phyloP scores from a whole-genome alignment of 331 rosid genomes.

The Arachis monticola region DNA sequence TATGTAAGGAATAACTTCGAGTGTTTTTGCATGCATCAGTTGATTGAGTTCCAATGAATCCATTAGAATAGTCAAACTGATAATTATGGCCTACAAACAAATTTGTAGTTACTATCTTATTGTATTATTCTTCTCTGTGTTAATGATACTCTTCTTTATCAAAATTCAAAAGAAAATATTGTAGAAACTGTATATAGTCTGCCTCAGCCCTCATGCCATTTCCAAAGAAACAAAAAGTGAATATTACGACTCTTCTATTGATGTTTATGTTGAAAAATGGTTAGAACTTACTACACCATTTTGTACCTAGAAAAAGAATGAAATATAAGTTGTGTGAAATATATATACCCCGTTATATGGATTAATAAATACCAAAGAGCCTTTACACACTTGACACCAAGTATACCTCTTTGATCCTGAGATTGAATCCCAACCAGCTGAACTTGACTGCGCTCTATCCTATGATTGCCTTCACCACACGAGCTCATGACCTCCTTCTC shows the following conservation, averaged over 20 bases:
- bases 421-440: slow-evolving; percentile 16
- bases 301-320: slow-evolving; percentile 17
- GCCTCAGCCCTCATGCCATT: background rate
- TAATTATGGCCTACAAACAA: background rate
- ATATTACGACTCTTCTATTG: slow-evolving; percentile 3
- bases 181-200: background rate
- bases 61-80: slow-evolving; percentile 12
- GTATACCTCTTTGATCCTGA: slow-evolving; percentile 14
- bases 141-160: too few species aligned
- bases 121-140: too few species aligned
- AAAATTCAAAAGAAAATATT: too few species aligned
- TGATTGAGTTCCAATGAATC: background rate
- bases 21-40: slow-evolving; percentile 13
- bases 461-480: slow-evolving; percentile 22
- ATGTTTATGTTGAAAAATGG: slow-evolving; percentile 18
- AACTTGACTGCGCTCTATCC: slow-evolving; percentile 19
- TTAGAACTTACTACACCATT: slow-evolving; percentile 29
- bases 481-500: slow-evolving; percentile 8
- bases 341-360: background rate
- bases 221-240: background rate
- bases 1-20: background rate
- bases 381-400: slow-evolving; percentile 1
- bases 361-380: slow-evolving; percentile 7
- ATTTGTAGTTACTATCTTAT: background rate
- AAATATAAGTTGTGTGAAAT: slow-evolving; percentile 24